Conservation (phyloP, 208 protist species). For the Balamuthia mandrillaris region DNA sequence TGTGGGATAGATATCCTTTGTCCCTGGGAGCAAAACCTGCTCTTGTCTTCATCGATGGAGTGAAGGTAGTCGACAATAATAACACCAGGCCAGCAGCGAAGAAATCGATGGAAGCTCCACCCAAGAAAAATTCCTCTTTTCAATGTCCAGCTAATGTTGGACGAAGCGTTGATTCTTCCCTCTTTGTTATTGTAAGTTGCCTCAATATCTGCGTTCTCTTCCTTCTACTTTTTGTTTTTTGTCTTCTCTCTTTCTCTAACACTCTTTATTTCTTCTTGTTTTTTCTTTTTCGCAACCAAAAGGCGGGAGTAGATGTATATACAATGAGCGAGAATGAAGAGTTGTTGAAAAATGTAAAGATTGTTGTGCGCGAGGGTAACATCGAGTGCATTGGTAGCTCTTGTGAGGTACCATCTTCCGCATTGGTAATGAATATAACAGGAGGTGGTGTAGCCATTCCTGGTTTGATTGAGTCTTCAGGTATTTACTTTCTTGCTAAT, state of each 20-base stretch:
- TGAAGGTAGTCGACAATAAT: no score
- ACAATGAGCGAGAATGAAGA: background rate
- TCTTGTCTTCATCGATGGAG: constrained; percentile 40
- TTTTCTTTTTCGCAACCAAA: no score
- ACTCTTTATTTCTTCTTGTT: background rate
- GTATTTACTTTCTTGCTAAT: no score
- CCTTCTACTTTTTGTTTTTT: background rate
- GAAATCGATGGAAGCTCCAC: background rate
- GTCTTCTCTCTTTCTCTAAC: background rate
- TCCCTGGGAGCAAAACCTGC: constrained; percentile 12
- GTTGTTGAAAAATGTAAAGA: background rate
- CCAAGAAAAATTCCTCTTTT: background rate
- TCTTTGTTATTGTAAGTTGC: background rate
- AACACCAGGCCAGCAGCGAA: no score
- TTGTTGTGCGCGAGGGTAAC: constrained; percentile 16
- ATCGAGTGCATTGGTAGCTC: constrained; percentile 24
- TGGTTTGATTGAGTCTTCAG: no score
- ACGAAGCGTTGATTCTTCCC: background rate
- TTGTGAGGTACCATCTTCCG: background rate
- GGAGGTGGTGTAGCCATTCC: constrained; percentile 34
- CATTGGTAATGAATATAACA: background rate
- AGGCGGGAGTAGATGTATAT: constrained; percentile 3
- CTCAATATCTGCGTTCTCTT: background rate
- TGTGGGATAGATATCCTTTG: constrained; percentile 42
- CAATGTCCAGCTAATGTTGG: background rate